These are phyloP conservation scores for Crithidia thermophila DNA, from an alignment of 208 protist species.

Conservation along the genomic window DNA sequence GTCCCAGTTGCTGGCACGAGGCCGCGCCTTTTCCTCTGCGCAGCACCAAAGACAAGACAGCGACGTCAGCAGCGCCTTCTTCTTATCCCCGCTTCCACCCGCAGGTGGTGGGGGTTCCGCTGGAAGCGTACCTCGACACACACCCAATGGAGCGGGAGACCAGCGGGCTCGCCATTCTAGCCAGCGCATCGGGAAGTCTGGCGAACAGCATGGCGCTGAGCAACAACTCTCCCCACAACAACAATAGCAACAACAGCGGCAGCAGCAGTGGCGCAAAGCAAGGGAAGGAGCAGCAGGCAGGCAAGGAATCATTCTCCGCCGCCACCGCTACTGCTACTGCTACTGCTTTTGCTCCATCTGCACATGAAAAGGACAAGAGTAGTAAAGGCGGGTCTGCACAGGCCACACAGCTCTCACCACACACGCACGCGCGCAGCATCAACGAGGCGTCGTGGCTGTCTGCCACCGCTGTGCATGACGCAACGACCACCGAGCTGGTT, in stretches of 20 bases:
- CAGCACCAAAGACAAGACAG: not conserved
- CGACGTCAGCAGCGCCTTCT: not conserved
- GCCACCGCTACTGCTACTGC: too few relatives aligned
- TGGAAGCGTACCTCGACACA: slow-evolving; percentile 19
- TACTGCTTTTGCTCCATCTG: too few relatives aligned
- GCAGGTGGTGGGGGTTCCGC: slow-evolving; percentile 11
- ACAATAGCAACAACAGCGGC: not conserved
- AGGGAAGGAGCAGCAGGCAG: too few relatives aligned
- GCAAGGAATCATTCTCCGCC: too few relatives aligned
- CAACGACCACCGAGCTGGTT: not conserved
- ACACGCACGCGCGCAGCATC: not conserved
- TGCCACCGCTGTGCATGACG: not conserved
- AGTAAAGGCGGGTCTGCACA: too few relatives aligned
- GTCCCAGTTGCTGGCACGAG: slow-evolving; percentile 26
- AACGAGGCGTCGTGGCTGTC: slow-evolving; percentile 1
- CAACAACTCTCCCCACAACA: too few relatives aligned
- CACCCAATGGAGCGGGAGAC: slow-evolving; percentile 15
- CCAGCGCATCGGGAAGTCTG: too few relatives aligned
- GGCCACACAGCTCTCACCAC: too few relatives aligned
- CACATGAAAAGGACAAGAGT: too few relatives aligned
- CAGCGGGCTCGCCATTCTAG: slow-evolving; percentile 5
- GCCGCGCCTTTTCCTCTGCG: slow-evolving; percentile 18
- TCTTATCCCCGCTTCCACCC: slow-evolving; percentile 15
- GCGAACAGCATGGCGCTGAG: too few relatives aligned
- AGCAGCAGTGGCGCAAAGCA: not conserved